Conservation (phyloP, 1,284 basidiomycete genomes). For the Moniliella sp. region DNA sequence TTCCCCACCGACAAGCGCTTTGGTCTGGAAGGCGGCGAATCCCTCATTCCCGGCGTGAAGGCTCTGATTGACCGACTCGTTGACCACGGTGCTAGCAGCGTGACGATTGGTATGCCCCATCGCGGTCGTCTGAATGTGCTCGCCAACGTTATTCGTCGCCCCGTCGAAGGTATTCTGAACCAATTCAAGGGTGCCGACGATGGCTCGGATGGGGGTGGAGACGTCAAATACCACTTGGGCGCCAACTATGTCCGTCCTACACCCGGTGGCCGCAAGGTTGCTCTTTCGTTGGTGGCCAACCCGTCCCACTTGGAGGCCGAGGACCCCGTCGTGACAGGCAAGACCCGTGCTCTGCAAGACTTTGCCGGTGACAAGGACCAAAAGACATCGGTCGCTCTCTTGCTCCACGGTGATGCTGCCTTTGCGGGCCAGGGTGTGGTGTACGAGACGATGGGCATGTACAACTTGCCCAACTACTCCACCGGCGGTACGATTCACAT, state of each 20-base stretch:
- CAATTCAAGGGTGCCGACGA: slow-evolving; percentile 53
- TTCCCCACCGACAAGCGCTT: slow-evolving; percentile 65
- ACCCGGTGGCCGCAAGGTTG: slow-evolving; percentile 89
- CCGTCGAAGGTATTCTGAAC: slow-evolving; percentile 90
- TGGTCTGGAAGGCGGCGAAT: slow-evolving; percentile 66
- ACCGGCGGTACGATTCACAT: slow-evolving; percentile 68
- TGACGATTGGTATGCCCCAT: slow-evolving; percentile 98
- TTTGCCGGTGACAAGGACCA: slow-evolving; percentile 59
- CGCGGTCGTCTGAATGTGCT: slow-evolving; percentile 85
- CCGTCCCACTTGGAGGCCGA: slow-evolving; percentile 72
- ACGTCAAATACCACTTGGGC: slow-evolving; percentile 95
- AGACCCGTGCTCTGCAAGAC: slow-evolving; percentile 56
- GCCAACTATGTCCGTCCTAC: slow-evolving; percentile 97
- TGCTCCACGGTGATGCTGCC: slow-evolving; percentile 71
- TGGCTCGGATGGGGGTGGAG: slow-evolving; percentile 49
- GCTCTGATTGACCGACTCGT: slow-evolving; percentile 93
- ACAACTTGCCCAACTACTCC: slow-evolving; percentile 50
- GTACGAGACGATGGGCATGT: slow-evolving; percentile 63
- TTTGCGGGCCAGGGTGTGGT: slow-evolving; percentile 71
- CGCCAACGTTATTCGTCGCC: slow-evolving; percentile 94
- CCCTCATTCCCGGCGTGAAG: slow-evolving; percentile 96
- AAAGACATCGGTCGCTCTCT: slow-evolving; percentile 50
- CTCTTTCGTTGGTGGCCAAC: slow-evolving; percentile 64
- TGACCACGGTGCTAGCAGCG: slow-evolving; percentile 77
- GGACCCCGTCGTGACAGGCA: slow-evolving; percentile 55